A percentile compares a stretch with the other conserved stretches of the same genome.
Evolutionary conservation across 805 yeast species (phyloP).

Genomic region (Yamadazyma sp.): DNA sequence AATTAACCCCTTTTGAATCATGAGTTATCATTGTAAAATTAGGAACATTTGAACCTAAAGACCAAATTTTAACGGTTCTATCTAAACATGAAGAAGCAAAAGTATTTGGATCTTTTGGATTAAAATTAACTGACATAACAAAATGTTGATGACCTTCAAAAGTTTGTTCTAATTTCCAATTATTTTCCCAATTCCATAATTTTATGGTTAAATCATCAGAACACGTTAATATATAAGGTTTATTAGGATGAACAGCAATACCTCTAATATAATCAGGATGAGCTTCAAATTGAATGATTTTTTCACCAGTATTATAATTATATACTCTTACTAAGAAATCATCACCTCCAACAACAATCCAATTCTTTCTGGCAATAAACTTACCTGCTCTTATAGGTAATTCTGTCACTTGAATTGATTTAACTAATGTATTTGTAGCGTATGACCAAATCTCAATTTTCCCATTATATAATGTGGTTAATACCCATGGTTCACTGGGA

Average conservation of each 20-base stretch:
- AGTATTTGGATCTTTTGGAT: conserved; percentile 96
- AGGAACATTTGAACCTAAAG: conserved; percentile 80
- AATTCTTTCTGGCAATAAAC: conserved; percentile 92
- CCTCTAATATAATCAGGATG: conserved; percentile 96
- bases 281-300: conserved; percentile 92
- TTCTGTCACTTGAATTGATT: conserved; percentile 91
- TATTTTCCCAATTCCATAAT: conserved; percentile 97
- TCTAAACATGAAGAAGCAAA: conserved; percentile 97
- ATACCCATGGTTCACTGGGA: conserved; percentile 96
- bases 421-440: conserved; percentile 79
- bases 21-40: conserved; percentile 91
- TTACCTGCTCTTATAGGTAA: conserved; percentile 95
- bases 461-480: conserved; percentile 89
- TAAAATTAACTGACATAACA: conserved; percentile 90
- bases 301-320: conserved; percentile 94
- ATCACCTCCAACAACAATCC: conserved; percentile 96
- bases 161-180: conserved; percentile 85
- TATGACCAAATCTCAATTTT: conserved; percentile 91
- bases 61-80: conserved; percentile 96
- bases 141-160: conserved; percentile 96
- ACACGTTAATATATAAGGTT: conserved; percentile 83
- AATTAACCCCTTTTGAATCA: conserved; percentile 91
- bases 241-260: conserved; percentile 90
- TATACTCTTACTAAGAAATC: conserved; percentile 92
- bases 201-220: conserved; percentile 90